A percentile compares a stretch with the other conserved stretches of the same genome.
phyloP scores from a whole-genome alignment of 805 yeast species.

The Barnettozyma salicaria region DNA sequence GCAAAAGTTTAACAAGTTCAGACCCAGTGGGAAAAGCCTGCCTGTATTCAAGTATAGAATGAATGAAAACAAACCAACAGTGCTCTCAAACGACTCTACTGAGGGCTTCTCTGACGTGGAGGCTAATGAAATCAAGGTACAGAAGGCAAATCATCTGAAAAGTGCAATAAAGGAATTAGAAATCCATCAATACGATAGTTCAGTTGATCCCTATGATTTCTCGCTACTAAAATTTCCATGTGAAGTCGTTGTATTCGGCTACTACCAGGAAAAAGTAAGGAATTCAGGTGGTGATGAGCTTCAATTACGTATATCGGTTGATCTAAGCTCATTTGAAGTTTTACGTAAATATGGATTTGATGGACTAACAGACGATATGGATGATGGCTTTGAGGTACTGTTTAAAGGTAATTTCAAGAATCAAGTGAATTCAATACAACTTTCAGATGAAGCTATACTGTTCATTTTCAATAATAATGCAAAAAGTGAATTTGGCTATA shows the following conservation, averaged over 20 bases:
- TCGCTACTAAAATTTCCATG: neutral
- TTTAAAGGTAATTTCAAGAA: neutral
- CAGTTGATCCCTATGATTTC: neutral
- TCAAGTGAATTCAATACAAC: neutral
- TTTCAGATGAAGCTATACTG: neutral
- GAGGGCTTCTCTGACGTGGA: too few species aligned
- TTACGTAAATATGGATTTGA: neutral
- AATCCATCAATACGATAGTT: neutral
- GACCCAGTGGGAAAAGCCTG: too few species aligned
- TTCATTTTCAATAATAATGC: neutral
- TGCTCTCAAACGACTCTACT: too few species aligned
- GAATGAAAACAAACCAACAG: too few species aligned
- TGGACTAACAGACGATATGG: too few species aligned
- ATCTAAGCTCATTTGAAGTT: neutral
- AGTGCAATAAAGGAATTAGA: too few species aligned
- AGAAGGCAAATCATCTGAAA: neutral
- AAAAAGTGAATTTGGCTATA: neutral
- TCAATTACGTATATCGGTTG: neutral
- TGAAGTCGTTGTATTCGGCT: neutral
- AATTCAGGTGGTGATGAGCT: conserved; percentile 1
- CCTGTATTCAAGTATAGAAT: too few species aligned
- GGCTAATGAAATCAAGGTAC: neutral
- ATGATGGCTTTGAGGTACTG: neutral
- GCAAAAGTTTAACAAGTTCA: too few species aligned
- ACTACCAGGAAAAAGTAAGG: neutral